These are phyloP conservation scores for Sicyos baderoa DNA, from an alignment of 306 rosid species.

Conservation along the genomic window DNA sequence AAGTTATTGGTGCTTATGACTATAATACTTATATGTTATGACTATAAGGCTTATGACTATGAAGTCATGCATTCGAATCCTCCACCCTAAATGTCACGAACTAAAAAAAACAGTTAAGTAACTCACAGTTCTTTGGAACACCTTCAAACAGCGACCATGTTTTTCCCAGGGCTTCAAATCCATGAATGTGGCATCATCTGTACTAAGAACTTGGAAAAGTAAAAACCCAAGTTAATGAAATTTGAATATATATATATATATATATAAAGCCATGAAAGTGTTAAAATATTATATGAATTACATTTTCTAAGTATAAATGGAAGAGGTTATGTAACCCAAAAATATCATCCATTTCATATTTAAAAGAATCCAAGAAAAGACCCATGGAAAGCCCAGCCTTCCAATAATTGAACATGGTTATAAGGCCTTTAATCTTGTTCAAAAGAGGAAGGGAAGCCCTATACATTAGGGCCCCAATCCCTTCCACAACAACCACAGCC, in stretches of 20 bases:
- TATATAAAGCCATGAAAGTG: slow-evolving; percentile 4
- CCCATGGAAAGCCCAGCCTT: slow-evolving; percentile 88
- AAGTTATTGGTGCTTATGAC: too few relatives aligned
- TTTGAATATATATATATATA: slow-evolving; percentile 8
- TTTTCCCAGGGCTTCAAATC: slow-evolving; percentile 1
- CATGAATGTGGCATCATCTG: background rate
- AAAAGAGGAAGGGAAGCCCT: slow-evolving; percentile 48
- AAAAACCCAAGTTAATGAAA: slow-evolving; percentile 1
- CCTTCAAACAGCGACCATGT: background rate
- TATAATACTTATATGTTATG: too few relatives aligned
- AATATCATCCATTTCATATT: slow-evolving; percentile 44
- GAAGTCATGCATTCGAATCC: too few relatives aligned
- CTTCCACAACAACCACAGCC: slow-evolving; percentile 79
- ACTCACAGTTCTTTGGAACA: slow-evolving; percentile 2
- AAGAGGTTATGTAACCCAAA: slow-evolving; percentile 30
- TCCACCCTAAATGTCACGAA: too few relatives aligned
- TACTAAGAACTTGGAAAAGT: background rate
- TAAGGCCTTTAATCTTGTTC: slow-evolving; percentile 40
- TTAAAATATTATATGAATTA: slow-evolving; percentile 20
- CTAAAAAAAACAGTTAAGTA: background rate
- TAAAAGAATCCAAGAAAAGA: slow-evolving; percentile 94
- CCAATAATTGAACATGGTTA: slow-evolving; percentile 83
- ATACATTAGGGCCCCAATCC: slow-evolving; percentile 91
- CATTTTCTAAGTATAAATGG: slow-evolving; percentile 22
- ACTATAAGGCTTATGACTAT: too few relatives aligned